Percentiles rank a stretch among this genome's conserved stretches.
Conservation (phyloP, 2,329 filamentous ascomycete genomes). For the Camillea tinctor region DNA sequence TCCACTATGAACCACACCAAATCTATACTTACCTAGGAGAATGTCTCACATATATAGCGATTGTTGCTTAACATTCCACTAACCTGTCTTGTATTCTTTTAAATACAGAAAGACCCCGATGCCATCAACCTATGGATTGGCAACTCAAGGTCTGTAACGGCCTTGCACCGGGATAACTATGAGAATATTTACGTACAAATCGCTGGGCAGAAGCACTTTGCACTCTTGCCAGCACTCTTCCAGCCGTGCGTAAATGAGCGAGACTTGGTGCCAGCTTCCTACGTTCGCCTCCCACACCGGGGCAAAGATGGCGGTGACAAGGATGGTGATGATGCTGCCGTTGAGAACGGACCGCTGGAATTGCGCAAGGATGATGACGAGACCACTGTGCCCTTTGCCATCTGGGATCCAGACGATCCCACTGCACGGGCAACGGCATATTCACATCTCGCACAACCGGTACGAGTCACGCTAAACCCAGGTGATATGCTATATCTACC, state of each 20-base stretch:
- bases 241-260: conserved; percentile 68
- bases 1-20: background rate
- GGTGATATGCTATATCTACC: conserved; percentile 84
- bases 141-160: conserved; percentile 66
- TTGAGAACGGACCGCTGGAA: conserved; percentile 19
- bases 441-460: conserved; percentile 57
- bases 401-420: conserved; percentile 70
- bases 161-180: conserved; percentile 79
- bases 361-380: conserved; percentile 36
- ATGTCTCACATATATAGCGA: background rate
- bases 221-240: conserved; percentile 69
- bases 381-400: conserved; percentile 60
- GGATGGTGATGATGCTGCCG: conserved; percentile 15
- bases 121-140: conserved; percentile 84
- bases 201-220: conserved; percentile 70
- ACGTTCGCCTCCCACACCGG: conserved; percentile 39
- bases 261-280: conserved; percentile 56
- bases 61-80: background rate
- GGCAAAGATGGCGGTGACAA: background rate
- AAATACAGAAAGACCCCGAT: conserved; percentile 56
- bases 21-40: background rate
- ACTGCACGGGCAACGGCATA: conserved; percentile 51
- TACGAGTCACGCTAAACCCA: conserved; percentile 66
- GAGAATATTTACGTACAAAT: conserved; percentile 83
- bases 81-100: background rate